Percentiles rank a stretch among this genome's conserved stretches.
Conservation (phyloP, 2,329 filamentous ascomycete species). For the Camillea tinctor region DNA sequence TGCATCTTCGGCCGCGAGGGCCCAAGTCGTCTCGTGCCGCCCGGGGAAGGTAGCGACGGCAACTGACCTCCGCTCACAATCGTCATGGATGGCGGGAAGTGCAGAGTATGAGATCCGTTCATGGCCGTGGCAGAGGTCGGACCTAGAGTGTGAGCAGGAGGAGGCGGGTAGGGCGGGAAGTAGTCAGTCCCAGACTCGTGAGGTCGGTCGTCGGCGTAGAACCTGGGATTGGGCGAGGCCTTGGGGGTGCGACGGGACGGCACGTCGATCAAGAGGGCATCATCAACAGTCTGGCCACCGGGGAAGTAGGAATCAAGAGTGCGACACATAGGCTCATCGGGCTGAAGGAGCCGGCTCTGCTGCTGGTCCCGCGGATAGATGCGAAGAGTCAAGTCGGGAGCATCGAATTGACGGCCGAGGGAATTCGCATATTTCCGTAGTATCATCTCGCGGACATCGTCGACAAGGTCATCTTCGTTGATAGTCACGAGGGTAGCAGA, state of each 20-base stretch:
- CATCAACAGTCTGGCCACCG: slow-evolving; percentile 81
- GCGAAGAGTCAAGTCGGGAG: slow-evolving; percentile 81
- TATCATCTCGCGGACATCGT: slow-evolving; percentile 91
- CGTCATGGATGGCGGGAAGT: slow-evolving; percentile 66
- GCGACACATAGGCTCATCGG: slow-evolving; percentile 79
- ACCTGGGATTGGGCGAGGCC: slow-evolving; percentile 62
- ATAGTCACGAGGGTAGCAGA: slow-evolving; percentile 87
- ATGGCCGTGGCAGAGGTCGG: slow-evolving; percentile 23
- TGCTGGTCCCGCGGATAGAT: slow-evolving; percentile 69
- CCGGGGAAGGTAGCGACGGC: slow-evolving; percentile 78
- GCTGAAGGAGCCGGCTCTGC: slow-evolving; percentile 70
- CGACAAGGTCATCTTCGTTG: slow-evolving; percentile 84
- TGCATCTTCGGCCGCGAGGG: slow-evolving; percentile 52
- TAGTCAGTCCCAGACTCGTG: slow-evolving; percentile 36
- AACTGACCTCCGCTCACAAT: slow-evolving; percentile 79
- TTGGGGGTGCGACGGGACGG: slow-evolving; percentile 74
- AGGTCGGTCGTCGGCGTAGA: slow-evolving; percentile 32
- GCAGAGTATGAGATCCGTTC: slow-evolving; percentile 27
- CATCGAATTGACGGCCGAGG: slow-evolving; percentile 81
- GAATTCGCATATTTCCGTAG: slow-evolving; percentile 93
- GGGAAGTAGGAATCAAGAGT: slow-evolving; percentile 82
- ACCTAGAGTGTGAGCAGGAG: slow-evolving; percentile 22
- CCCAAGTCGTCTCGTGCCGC: slow-evolving; percentile 50
- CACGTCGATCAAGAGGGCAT: slow-evolving; percentile 88
- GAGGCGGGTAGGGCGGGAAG: slow-evolving; percentile 34